Evolutionary conservation across 768 basidiomycete genomes (phyloP).

Genomic region (Cystobasidium ongulense): DNA sequence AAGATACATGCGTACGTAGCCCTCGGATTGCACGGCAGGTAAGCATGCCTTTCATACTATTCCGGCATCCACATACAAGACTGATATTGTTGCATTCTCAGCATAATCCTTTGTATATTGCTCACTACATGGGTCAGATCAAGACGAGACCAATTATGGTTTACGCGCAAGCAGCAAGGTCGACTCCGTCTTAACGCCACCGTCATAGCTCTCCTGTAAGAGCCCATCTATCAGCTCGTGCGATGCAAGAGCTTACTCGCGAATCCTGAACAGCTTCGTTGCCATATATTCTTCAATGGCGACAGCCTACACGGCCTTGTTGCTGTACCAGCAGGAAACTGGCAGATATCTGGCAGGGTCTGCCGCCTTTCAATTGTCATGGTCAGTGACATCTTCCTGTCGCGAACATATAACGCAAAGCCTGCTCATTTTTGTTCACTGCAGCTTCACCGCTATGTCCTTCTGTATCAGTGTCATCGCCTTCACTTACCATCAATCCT

Average conservation of each 20-base stretch:
- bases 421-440: background rate
- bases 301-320: background rate
- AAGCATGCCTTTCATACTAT: background rate
- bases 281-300: slow-evolving; percentile 8
- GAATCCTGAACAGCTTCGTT: background rate
- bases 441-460: slow-evolving; percentile 4
- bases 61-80: background rate
- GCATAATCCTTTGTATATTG: background rate
- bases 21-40: background rate
- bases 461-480: slow-evolving; percentile 9
- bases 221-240: background rate
- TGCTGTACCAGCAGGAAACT: slow-evolving; percentile 1
- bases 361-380: slow-evolving; percentile 21
- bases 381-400: background rate
- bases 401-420: background rate
- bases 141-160: slow-evolving; percentile 3
- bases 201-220: slow-evolving; percentile 10
- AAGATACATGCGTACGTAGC: background rate
- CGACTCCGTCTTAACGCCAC: slow-evolving; percentile 20
- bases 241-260: background rate
- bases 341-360: slow-evolving; percentile 4
- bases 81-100: background rate
- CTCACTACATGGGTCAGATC: slow-evolving; percentile 1
- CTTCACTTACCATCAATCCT: slow-evolving; percentile 17
- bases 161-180: background rate